Base-by-base conservation (phyloP, 768 basidiomycete genomes). In the Suillus brevipes region DNA sequence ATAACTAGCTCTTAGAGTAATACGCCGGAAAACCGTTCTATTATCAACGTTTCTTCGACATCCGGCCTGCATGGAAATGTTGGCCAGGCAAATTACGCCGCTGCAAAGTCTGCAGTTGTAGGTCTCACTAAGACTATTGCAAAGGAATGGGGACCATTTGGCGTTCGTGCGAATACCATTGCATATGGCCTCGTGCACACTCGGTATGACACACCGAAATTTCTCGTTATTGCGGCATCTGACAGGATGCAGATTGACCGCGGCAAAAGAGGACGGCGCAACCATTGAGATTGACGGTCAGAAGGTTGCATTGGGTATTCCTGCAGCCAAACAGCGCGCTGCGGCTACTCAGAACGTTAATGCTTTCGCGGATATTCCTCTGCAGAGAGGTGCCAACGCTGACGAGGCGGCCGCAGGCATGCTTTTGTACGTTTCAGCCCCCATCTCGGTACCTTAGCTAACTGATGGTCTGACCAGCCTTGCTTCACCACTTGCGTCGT, bases 11-110 rank as follows among this genome's bases (percentile, higher is more conserved):
- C 64, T 65, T 72, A 89, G 86, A 78, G 79, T 25, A 81, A 83
- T 68, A 80, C 80, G 13, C 82, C 83, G 38, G 89, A 85, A 72
- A 90, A 89, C 73, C 85, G 91, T 57, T 90, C 87, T 8, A 87
- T 95, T 70, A 82, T 91, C 69, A 94, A 94, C 73, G 88, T 95
- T 50, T 93, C 92, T 36, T 93, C 91, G 0, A 89, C 85, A 4
- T 84, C 87, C n/a, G 93, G 92, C 57, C 82, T 94, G 36, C 92
- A 94, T 75, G 93, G 92, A 23, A 94, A 92, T 74, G 89, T 94
- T 60, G 94, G 93, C 5, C 93, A 94, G 75, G 87, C 82, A 18
- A 94, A 94, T 78, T 93, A 92, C 70, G 87, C 92, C 28, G 84
- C 91, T 1, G 92, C 89, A 66, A 94, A 93, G 72, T 79, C 91